Conservation (phyloP, 306 rosid species). For the Elaeagnus macrophylla region DNA sequence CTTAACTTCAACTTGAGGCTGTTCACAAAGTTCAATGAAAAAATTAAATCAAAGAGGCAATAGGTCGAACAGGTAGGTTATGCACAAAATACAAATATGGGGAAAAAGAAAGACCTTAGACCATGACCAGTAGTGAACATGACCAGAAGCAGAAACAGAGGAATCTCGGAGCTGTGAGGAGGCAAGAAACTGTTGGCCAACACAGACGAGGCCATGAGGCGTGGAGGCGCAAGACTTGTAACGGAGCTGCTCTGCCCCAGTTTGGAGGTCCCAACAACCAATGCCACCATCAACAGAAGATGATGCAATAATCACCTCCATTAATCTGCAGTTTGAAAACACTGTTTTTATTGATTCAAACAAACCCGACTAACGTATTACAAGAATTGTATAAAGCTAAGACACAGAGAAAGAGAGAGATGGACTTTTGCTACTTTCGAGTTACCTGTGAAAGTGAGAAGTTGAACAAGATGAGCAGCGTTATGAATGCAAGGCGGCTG, state of each 20-base stretch:
- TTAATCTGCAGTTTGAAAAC: too few relatives aligned
- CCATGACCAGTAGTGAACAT: conserved; percentile 68
- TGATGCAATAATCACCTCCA: conserved; percentile 71
- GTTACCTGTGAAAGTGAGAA: too few relatives aligned
- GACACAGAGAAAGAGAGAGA: too few relatives aligned
- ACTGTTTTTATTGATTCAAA: too few relatives aligned
- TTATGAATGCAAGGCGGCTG: too few relatives aligned
- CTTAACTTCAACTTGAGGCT: conserved; percentile 70
- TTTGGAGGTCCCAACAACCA: conserved; percentile 70
- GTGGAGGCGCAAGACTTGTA: conserved; percentile 63
- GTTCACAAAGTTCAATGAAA: conserved; percentile 1
- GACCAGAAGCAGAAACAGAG: conserved; percentile 39
- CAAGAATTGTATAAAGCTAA: too few relatives aligned
- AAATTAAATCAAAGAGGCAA: conserved; percentile 4
- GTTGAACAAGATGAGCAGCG: too few relatives aligned
- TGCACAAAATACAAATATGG: background rate
- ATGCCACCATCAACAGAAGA: conserved; percentile 61
- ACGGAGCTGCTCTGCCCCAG: conserved; percentile 64
- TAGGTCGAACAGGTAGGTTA: conserved; percentile 5
- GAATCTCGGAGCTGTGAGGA: conserved; percentile 50
- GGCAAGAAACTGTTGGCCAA: conserved; percentile 54
- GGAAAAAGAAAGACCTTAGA: conserved; percentile 36
- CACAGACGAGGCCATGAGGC: conserved; percentile 58
- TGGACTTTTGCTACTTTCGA: too few relatives aligned
- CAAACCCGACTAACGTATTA: too few relatives aligned